These are phyloP conservation scores for Wickerhamiella australiensis DNA, from an alignment of 805 yeast genomes.

Conservation along the genomic window DNA sequence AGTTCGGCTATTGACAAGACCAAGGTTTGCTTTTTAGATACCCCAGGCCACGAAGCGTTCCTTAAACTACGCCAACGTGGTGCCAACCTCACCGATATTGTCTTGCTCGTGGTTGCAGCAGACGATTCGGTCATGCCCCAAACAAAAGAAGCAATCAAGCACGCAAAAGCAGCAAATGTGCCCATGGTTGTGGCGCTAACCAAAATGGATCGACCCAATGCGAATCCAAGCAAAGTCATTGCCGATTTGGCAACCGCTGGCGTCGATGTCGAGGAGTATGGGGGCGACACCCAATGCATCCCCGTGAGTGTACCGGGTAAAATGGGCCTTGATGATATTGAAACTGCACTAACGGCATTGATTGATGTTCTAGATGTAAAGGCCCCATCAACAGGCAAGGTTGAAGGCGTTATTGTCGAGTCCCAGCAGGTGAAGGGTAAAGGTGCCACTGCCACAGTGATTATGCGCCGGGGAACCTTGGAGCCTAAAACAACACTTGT, in stretches of 20 bases:
- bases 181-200: conserved; percentile 85
- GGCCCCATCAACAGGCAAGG: conserved; percentile 38
- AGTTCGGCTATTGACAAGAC: conserved; percentile 80
- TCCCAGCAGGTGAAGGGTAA: conserved; percentile 68
- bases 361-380: conserved; percentile 74
- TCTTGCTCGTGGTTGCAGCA: conserved; percentile 86
- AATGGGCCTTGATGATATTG: conserved; percentile 74
- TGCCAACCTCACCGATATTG: conserved; percentile 85
- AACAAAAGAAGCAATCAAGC: conserved; percentile 89
- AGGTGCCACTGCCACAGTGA: conserved; percentile 76
- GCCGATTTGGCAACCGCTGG: conserved; percentile 66
- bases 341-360: conserved; percentile 74
- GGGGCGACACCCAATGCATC: conserved; percentile 89
- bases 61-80: conserved; percentile 94
- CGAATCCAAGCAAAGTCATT: conserved; percentile 61
- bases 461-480: conserved; percentile 68
- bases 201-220: conserved; percentile 74
- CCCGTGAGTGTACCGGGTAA: conserved; percentile 85
- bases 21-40: conserved; percentile 85
- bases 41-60: conserved; percentile 98
- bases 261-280: conserved; percentile 80
- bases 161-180: conserved; percentile 69
- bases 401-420: conserved; percentile 86
- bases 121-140: conserved; percentile 98
- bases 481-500: conserved; percentile 61